phyloP scores from a whole-genome alignment of 2,329 filamentous ascomycete genomes.

The Aspergillus calidoustus region DNA sequence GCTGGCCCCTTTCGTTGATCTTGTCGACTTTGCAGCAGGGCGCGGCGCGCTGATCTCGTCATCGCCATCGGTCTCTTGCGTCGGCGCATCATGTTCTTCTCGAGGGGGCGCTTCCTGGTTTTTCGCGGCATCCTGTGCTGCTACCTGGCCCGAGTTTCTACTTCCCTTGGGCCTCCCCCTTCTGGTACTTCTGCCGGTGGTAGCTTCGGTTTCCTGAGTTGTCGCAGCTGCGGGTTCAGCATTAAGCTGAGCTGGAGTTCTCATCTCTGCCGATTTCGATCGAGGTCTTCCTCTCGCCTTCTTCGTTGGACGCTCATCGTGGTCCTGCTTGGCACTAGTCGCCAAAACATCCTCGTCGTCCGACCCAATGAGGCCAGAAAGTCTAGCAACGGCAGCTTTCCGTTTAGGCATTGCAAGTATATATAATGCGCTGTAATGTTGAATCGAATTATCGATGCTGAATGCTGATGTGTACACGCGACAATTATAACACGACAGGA shows the following conservation, averaged over 20 bases:
- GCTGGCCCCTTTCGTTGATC: conserved; percentile 26
- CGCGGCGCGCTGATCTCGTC: conserved; percentile 33
- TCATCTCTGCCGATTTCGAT: conserved; percentile 49
- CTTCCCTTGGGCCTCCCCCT: conserved; percentile 40
- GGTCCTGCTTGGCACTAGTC: conserved; percentile 30
- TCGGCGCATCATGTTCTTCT: conserved; percentile 33
- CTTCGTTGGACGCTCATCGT: conserved; percentile 44
- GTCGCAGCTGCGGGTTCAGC: conserved; percentile 28
- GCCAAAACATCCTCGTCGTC: conserved; percentile 49
- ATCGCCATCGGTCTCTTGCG: conserved; percentile 31
- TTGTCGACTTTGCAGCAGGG: conserved; percentile 23
- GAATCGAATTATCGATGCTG: not conserved
- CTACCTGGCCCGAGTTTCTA: conserved; percentile 31
- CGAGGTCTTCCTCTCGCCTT: conserved; percentile 43
- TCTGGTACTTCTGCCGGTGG: conserved; percentile 26
- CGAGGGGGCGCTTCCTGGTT: conserved; percentile 52
- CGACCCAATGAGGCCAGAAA: conserved; percentile 54
- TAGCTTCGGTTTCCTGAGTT: conserved; percentile 26
- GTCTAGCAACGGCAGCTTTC: conserved; percentile 43
- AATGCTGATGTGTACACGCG: conserved; percentile 1
- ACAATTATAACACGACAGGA: conserved; percentile 6
- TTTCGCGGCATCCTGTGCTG: conserved; percentile 33
- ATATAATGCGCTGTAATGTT: conserved; percentile 11
- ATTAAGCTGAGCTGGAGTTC: conserved; percentile 36
- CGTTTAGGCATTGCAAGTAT: conserved; percentile 42